These are phyloP conservation scores for Begonia masoniana DNA, from an alignment of 306 rosid genomes.

Conservation along the genomic window DNA sequence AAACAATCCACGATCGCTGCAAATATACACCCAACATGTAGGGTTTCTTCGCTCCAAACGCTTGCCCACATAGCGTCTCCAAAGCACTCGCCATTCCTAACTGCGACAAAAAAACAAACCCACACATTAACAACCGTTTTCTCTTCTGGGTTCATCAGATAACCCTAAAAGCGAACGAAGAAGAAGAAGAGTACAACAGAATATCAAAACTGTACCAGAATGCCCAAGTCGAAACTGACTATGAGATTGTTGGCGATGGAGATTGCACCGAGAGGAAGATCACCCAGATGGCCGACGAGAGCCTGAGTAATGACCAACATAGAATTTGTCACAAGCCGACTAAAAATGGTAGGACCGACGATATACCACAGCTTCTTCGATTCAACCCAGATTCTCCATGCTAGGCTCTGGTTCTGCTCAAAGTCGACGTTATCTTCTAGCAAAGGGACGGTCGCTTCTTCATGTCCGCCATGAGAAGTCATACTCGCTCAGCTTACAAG, in stretches of 20 bases:
- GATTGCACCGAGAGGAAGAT: conserved; percentile 56
- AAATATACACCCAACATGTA: conserved; percentile 73
- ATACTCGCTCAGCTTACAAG: no score
- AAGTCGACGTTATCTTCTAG: conserved; percentile 5
- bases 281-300: conserved; percentile 70
- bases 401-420: neutral
- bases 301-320: conserved; percentile 63
- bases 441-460: conserved; percentile 29
- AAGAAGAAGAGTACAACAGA: neutral
- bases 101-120: conserved; percentile 13
- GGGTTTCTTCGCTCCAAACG: conserved; percentile 64
- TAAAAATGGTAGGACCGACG: conserved; percentile 58
- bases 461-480: neutral
- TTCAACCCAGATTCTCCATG: conserved; percentile 29
- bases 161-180: no score
- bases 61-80: conserved; percentile 82
- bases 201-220: conserved; percentile 28
- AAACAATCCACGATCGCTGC: conserved; percentile 82
- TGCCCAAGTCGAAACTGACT: conserved; percentile 56
- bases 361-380: conserved; percentile 74
- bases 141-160: no score
- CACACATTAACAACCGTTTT: neutral
- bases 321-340: conserved; percentile 36
- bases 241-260: conserved; percentile 46
- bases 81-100: conserved; percentile 85